These are phyloP conservation scores for Polyplosphaeria fusca DNA, from an alignment of 495 filamentous ascomycete genomes.

Conservation along the genomic window DNA sequence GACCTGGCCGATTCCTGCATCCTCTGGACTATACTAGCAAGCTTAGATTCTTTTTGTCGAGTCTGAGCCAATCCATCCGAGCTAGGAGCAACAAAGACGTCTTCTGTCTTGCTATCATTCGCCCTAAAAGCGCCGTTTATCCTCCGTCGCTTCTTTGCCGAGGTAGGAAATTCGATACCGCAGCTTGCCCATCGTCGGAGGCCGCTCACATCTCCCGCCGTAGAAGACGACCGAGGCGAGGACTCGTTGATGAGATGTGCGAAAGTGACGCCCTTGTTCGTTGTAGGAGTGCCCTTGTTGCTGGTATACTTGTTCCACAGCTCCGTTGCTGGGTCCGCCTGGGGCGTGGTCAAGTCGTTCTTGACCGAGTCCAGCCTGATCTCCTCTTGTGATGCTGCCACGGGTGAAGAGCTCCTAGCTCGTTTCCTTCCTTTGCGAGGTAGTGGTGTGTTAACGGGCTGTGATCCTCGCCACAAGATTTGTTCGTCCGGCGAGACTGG, in stretches of 20 bases:
- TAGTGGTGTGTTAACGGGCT: slow-evolving; percentile 48
- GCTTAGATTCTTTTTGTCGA: slow-evolving; percentile 55
- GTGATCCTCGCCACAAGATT: slow-evolving; percentile 62
- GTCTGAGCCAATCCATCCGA: slow-evolving; percentile 41
- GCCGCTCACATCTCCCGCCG: slow-evolving; percentile 39
- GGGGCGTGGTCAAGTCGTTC: slow-evolving; percentile 65
- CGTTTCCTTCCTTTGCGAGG: slow-evolving; percentile 61
- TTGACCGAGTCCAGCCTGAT: slow-evolving; percentile 49
- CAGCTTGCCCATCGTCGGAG: slow-evolving; percentile 56
- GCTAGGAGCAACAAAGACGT: slow-evolving; percentile 43
- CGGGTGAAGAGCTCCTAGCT: slow-evolving; percentile 75
- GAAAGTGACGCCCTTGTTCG: slow-evolving; percentile 31
- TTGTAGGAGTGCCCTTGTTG: slow-evolving; percentile 27
- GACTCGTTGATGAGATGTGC: slow-evolving; percentile 39
- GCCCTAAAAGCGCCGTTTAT: slow-evolving; percentile 33
- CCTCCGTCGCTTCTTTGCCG: slow-evolving; percentile 51
- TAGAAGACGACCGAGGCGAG: slow-evolving; percentile 38
- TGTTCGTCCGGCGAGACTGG: slow-evolving; percentile 67
- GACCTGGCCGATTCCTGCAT: slow-evolving; percentile 60
- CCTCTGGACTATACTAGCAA: slow-evolving; percentile 62
- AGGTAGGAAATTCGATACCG: slow-evolving; percentile 60
- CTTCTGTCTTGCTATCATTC: slow-evolving; percentile 42
- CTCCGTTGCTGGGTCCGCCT: slow-evolving; percentile 77
- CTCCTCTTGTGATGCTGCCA: slow-evolving; percentile 63
- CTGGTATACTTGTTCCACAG: slow-evolving; percentile 76